Base-by-base conservation (phyloP, 2,329 filamentous ascomycete species). In the Ascochyta koolunga region DNA sequence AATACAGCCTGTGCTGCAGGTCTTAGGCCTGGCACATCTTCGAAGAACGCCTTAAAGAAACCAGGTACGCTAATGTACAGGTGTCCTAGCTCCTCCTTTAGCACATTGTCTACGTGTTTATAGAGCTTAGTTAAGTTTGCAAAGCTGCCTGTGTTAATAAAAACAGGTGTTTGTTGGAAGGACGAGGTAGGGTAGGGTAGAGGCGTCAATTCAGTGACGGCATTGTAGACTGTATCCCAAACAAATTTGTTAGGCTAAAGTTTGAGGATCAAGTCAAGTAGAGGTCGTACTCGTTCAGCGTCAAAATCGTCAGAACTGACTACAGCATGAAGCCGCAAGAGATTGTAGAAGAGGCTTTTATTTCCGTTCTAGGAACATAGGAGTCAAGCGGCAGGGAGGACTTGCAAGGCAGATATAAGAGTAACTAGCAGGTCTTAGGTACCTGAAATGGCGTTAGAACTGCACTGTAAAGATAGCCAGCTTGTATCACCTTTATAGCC, bases 201-300 rank as follows among this genome's bases (percentile, higher is more conserved):
- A 38, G 66, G 72, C n/a, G 71, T 75, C 22, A 68, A 69, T 67
- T 77, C 68, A 51, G 68, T 68, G 44, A 76, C 65, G 44, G 71
- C 35, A 18, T 18, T n/a, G 11, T 18, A 37, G 13, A 37, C 35
- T 5, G 8, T 18, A 15, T 37, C 16, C 62, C 51, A 37, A 5
- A 37, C 11, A 19, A 18, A 5, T 16, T 37, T n/a, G 16, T 37
- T n/a, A 37, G 35, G 35, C 19, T 37, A 5, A 7, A 4, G 4
- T 3, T 37, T 19, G 15, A 73, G 29, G 29, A n/a, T n/a, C n/a
- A n/a, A n/a, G n/a, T n/a, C n/a, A n/a, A n/a, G n/a, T n/a, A n/a
- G n/a, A n/a, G n/a, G n/a, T n/a, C n/a, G n/a, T n/a, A n/a, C n/a
- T n/a, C n/a, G n/a, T n/a, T n/a, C n/a, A n/a, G n/a, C n/a, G n/a